Base-by-base conservation (phyloP, 306 rosid genomes). In the Vachellia pachyceras region DNA sequence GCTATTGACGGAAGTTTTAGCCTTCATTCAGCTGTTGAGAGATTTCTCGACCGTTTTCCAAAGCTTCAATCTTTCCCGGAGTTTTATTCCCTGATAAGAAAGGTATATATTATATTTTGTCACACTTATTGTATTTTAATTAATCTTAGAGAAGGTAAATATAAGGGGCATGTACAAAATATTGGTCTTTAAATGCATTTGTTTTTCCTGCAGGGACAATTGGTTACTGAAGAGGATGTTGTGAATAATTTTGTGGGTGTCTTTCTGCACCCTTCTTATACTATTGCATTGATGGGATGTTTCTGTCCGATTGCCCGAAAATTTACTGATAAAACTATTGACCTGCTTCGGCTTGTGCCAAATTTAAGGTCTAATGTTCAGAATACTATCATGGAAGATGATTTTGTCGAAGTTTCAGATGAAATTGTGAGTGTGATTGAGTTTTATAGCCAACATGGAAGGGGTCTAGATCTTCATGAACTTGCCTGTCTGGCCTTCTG, bases 391-490 rank as follows among this genome's bases (percentile, higher is more conserved):
- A 72, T 22, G 36, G 81, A 82, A 73, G 50, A 78, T 33, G 85
- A 85, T 23, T 73, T 37, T 7, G 88, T 81, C 44, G 46, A 40
- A 18, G 83, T 77, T 78, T 82, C 85, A 58, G 87, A 75, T 52
- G 94, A 85, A 79, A 87, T 85, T 45, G 76, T 54, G 49, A 61
- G 77, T 79, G 89, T 93, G 45, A 66, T 90, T 42, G 90, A 93
- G 65, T 84, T 83, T 77, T 89, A 82, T 80, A 60, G 68, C 55
- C 74, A 73, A 37, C 70, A 37, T 49, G 94, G 90, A 87, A 90
- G 84, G 84, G 91, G 97, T 78, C 84, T 95, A 5, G 97, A 90
- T 86, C 99, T 95, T 76, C 99, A 93, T 1, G 99, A 95, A 86
- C 86, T 84, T 83, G 94, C 90, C 87, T 95, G 97, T 81, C 72